Percentiles rank a stretch among this genome's conserved stretches.
Evolutionary conservation across 2,329 filamentous ascomycete species (phyloP).

Genomic region (Trichoderma simmonsii): DNA sequence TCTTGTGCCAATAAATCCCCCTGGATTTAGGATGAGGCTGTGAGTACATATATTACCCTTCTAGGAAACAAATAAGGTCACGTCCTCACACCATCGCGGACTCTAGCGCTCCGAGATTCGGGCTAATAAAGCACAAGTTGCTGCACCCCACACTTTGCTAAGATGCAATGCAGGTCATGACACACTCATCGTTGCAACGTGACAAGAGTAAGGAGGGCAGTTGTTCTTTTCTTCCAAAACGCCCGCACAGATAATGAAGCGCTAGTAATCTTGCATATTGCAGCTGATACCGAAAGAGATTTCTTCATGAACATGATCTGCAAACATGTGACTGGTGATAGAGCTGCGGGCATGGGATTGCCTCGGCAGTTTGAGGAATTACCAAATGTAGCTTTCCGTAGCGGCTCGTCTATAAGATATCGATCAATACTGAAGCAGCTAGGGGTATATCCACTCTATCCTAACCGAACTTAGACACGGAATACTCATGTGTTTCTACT

Average conservation of each 20-base stretch:
- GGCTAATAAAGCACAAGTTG: not conserved
- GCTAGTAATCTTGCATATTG: not conserved
- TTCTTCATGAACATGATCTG: not conserved
- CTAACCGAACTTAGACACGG: not conserved
- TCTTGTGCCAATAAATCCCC: not conserved
- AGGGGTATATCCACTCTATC: not conserved
- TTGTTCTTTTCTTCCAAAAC: not conserved
- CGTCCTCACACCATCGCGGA: not conserved
- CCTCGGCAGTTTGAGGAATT: not conserved
- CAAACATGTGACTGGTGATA: not conserved
- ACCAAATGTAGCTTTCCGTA: not conserved
- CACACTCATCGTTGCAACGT: constrained; percentile 5
- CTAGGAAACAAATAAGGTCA: not conserved
- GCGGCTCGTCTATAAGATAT: not conserved
- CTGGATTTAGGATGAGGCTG: not conserved
- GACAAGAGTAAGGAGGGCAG: not conserved
- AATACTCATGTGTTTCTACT: not conserved
- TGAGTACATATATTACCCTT: not conserved
- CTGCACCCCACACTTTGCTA: constrained; percentile 13
- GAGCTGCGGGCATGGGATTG: not conserved
- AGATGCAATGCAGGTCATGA: constrained; percentile 1
- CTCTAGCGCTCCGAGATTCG: not conserved
- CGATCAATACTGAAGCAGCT: not conserved
- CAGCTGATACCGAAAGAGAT: not conserved
- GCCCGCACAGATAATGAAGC: not conserved